Conservation (phyloP, 805 yeast genomes). For the Saccharomyces mikatae region DNA sequence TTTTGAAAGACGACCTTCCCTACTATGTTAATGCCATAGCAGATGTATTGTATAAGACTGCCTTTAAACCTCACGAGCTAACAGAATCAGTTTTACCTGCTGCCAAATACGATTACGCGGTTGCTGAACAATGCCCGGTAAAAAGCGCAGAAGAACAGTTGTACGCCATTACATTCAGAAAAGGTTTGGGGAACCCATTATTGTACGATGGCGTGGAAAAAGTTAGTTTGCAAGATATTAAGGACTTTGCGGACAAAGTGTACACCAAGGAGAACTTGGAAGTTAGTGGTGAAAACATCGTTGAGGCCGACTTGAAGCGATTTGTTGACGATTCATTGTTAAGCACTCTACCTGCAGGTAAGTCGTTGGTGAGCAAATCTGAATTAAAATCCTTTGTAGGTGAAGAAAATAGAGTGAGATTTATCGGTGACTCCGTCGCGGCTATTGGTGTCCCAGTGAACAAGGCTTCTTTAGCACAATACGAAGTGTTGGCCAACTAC, state of each 20-base stretch:
- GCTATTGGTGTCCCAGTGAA: slow-evolving; percentile 75
- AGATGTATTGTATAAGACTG: slow-evolving; percentile 59
- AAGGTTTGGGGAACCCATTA: slow-evolving; percentile 80
- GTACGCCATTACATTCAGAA: slow-evolving; percentile 75
- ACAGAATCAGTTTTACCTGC: slow-evolving; percentile 76
- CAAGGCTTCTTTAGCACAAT: slow-evolving; percentile 53
- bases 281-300: slow-evolving; percentile 67
- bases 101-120: slow-evolving; percentile 54
- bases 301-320: slow-evolving; percentile 56
- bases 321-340: slow-evolving; percentile 63
- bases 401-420: slow-evolving; percentile 62
- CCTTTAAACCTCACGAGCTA: slow-evolving; percentile 77
- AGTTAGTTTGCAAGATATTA: slow-evolving; percentile 56
- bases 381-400: slow-evolving; percentile 47
- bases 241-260: slow-evolving; percentile 54
- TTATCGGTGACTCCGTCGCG: slow-evolving; percentile 58
- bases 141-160: slow-evolving; percentile 67
- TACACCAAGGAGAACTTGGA: slow-evolving; percentile 66
- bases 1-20: slow-evolving; percentile 83
- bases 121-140: slow-evolving; percentile 43
- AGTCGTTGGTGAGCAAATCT: slow-evolving; percentile 35
- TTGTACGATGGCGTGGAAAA: slow-evolving; percentile 58
- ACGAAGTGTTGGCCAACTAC: slow-evolving; percentile 63
- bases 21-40: slow-evolving; percentile 83
- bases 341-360: slow-evolving; percentile 50